Evolutionary conservation across 2,329 filamentous ascomycete genomes (phyloP).

Genomic region (Aspergillus intermedius): DNA sequence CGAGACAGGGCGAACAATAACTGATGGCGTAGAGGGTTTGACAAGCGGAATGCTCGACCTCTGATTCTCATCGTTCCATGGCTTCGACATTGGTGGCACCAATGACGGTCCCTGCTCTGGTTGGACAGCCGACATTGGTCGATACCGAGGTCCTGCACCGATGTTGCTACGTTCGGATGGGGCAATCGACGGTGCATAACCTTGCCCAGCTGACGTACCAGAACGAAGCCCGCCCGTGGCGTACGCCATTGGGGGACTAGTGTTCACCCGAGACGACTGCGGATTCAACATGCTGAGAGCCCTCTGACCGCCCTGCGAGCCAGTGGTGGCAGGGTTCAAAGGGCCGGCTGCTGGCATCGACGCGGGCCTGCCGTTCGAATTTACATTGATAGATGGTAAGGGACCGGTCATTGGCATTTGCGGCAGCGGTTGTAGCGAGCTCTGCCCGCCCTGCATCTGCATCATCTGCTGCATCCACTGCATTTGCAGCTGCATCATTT

Average conservation of each 20-base stretch:
- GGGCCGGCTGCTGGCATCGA: conserved; percentile 39
- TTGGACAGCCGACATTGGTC: conserved; percentile 69
- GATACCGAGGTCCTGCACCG: conserved; percentile 81
- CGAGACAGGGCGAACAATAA: conserved; percentile 25
- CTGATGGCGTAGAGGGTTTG: conserved; percentile 19
- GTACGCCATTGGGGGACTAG: conserved; percentile 28
- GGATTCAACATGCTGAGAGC: conserved; percentile 83
- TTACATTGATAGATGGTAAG: conserved; percentile 15
- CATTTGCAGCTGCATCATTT: conserved; percentile 92
- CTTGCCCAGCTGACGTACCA: conserved; percentile 20
- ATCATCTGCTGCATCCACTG: conserved; percentile 72
- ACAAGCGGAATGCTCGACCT: conserved; percentile 16
- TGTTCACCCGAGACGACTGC: conserved; percentile 36
- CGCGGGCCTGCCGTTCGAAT: conserved; percentile 38
- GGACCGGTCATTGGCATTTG: conserved; percentile 23
- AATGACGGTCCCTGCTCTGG: conserved; percentile 28
- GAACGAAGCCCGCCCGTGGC: conserved; percentile 19
- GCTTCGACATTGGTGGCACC: conserved; percentile 26
- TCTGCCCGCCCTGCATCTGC: conserved; percentile 54
- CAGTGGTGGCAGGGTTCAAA: conserved; percentile 13
- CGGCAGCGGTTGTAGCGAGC: conserved; percentile 24
- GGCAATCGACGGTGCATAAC: conserved; percentile 84
- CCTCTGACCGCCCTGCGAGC: conserved; percentile 40
- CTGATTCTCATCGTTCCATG: conserved; percentile 33
- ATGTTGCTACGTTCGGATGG: conserved; percentile 94